Evolutionary conservation across 164 flowering plant genomes (phyloP), one percentile per base, ranked within the genome.

Genomic region (Piper betle): DNA sequence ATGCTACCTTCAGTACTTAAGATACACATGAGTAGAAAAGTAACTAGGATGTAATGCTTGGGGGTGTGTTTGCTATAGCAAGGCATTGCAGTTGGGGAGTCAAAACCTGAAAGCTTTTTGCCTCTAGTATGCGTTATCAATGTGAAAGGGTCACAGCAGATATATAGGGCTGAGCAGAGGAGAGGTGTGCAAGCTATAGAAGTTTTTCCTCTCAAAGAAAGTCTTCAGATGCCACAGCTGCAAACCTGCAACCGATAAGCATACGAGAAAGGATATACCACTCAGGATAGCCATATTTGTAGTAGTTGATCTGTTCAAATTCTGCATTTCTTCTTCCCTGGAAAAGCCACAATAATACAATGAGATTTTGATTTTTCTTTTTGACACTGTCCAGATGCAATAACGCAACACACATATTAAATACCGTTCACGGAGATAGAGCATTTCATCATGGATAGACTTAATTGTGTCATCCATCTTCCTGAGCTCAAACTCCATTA

Each of bases 151-250:
- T 25, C 33, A 25, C 33, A 25, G 33, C 33, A 11, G 1, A 42
- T 42, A 46, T 10, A 10, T 43, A 15, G 15, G 50, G 15, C 50
- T 10, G 50, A 12, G 10, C 12, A 46, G 10, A 46, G 50, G 3
- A 15, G 15, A 2, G 50, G 6, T 10, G 15, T 15, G 10, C 10
- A 2, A 46, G 11, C 50, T 46, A 46, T 46, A 46, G 11, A 46
- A 46, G 10, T 15, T 46, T 46, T 46, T 46, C 12, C 50, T 46
- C 50, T 46, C 50, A 60, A 52, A 60, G 39, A 59, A 55, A 57
- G 81, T 64, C 82, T 89, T 86, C 72, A 89, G 73, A 75, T 89
- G 89, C 91, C 86, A 85, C 25, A 86, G 57, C 62, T 89, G 96
- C 77, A 85, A 60, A 19, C 80, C 82, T 6, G 89, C 94, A 42